A percentile compares a stretch with the other conserved stretches of the same genome.
These are phyloP conservation scores for Arabidopsis hybrid DNA, from an alignment of 441 rosid genomes.

Conservation along the genomic window DNA sequence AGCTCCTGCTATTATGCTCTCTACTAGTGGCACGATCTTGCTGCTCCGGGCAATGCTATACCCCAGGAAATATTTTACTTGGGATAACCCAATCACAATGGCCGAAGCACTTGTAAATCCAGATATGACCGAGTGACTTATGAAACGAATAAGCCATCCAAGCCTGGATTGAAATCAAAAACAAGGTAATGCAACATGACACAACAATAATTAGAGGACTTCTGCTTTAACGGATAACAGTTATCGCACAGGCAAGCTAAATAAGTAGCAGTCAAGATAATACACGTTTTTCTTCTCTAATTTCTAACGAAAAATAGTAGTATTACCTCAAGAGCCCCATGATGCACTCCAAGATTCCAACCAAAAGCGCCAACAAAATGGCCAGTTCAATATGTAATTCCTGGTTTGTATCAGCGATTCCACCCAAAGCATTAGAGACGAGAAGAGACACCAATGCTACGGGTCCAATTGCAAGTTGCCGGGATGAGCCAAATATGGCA, in stretches of 20 bases:
- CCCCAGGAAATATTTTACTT: conserved; percentile 91
- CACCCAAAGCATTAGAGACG: conserved; percentile 81
- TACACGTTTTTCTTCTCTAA: background rate
- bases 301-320: background rate
- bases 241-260: background rate
- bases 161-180: conserved; percentile 61
- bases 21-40: conserved; percentile 86
- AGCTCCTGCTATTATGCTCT: conserved; percentile 90
- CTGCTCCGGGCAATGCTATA: conserved; percentile 79
- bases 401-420: conserved; percentile 63
- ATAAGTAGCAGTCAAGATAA: background rate
- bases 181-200: conserved; percentile 14
- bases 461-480: conserved; percentile 39
- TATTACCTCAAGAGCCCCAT: conserved; percentile 86
- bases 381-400: conserved; percentile 88
- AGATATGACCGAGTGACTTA: conserved; percentile 98
- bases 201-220: background rate
- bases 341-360: conserved; percentile 83
- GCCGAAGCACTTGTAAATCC: conserved; percentile 98
- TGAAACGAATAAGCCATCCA: conserved; percentile 99
- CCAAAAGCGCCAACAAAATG: conserved; percentile 85
- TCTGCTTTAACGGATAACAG: background rate
- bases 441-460: conserved; percentile 35
- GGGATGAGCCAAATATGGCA: conserved; percentile 32
- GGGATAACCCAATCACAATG: conserved; percentile 90